Evolutionary conservation across 306 rosid genomes (phyloP).

Genomic region (Benincasa hispida): DNA sequence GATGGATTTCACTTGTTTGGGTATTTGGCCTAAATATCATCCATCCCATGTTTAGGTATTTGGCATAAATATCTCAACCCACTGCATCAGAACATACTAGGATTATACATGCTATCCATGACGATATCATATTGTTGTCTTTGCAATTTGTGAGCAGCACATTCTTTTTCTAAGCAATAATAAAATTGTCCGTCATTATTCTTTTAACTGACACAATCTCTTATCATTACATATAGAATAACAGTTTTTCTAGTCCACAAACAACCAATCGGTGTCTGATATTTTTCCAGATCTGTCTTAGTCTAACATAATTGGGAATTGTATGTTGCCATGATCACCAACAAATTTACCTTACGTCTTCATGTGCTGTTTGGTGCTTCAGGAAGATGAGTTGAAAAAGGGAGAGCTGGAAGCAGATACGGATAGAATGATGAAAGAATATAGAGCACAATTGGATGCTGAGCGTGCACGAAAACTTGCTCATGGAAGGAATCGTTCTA

Average conservation of each 20-base stretch:
- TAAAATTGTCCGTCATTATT: background rate
- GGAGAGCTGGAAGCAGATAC: slow-evolving; percentile 96
- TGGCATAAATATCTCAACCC: too few species aligned
- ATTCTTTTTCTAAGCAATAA: background rate
- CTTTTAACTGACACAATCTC: background rate
- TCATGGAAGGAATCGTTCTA: slow-evolving; percentile 78
- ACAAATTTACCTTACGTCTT: background rate
- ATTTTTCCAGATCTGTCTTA: background rate
- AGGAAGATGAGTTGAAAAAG: slow-evolving; percentile 88
- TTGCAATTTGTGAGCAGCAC: background rate
- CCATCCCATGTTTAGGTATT: too few species aligned
- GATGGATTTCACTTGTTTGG: too few species aligned
- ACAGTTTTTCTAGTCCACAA: background rate
- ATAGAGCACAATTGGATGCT: slow-evolving; percentile 96
- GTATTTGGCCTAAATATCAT: too few species aligned
- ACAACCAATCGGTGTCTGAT: background rate
- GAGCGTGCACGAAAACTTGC: slow-evolving; percentile 88
- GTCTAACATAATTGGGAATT: background rate
- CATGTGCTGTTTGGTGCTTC: slow-evolving; percentile 6
- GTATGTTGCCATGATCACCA: background rate
- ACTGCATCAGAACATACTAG: background rate
- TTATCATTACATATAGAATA: background rate
- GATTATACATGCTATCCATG: background rate
- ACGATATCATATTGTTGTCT: background rate
- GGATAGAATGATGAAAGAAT: slow-evolving; percentile 91